Conservation (phyloP, 2,329 filamentous ascomycete species). For the Beauveria varroae region DNA sequence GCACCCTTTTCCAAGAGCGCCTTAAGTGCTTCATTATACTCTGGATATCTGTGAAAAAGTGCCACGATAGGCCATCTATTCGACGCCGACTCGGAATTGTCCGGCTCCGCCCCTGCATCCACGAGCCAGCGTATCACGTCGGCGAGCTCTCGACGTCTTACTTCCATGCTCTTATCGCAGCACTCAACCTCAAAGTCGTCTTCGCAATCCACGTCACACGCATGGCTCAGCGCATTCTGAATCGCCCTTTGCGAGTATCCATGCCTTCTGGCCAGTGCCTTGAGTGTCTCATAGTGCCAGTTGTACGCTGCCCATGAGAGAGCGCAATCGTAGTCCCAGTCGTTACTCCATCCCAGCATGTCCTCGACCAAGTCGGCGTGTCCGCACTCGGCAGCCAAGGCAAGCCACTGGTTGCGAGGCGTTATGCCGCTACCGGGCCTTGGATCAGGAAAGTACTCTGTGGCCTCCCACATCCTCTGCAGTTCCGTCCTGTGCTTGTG, state of each 20-base stretch:
- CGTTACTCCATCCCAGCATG: not conserved
- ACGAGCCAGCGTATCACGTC: not conserved
- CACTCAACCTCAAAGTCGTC: not conserved
- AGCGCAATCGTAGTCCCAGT: not conserved
- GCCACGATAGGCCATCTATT: not conserved
- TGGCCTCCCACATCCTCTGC: not conserved
- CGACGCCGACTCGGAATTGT: not conserved
- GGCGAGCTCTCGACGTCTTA: not conserved
- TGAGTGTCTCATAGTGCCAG: not conserved
- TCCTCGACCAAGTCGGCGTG: not conserved
- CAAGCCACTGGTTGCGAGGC: not conserved
- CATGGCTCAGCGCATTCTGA: not conserved
- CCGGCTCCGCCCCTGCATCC: not conserved
- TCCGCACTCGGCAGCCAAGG: not conserved
- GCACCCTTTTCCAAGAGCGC: not conserved
- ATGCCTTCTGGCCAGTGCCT: not conserved
- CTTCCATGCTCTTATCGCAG: not conserved
- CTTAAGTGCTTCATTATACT: not conserved
- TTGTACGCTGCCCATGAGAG: not conserved
- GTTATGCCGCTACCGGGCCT: not conserved
- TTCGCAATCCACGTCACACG: not conserved
- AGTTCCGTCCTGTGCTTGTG: not conserved
- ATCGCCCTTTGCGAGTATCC: not conserved
- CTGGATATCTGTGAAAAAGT: not conserved
- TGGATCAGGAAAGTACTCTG: not conserved